Conservation (phyloP, 139 green algal genomes). For the Deuterostichococcus epilithicus region DNA sequence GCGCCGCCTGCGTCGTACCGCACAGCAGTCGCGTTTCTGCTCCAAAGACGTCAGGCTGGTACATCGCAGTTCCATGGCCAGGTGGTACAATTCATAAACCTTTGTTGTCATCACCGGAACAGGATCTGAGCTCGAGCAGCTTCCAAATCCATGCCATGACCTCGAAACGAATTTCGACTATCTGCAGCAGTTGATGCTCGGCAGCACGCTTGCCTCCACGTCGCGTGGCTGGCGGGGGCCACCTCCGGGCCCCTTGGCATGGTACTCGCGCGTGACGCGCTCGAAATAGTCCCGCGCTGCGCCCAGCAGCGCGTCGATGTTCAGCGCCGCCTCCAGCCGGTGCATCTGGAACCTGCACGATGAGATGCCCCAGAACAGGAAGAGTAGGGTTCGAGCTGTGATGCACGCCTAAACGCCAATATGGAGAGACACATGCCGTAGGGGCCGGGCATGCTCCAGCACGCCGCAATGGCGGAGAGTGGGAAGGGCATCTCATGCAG, state of each 20-base stretch:
- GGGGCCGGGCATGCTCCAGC: no score
- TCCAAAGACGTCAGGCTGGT: no score
- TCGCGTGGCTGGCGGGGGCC: not conserved
- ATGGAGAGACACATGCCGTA: no score
- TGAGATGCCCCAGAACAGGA: not conserved
- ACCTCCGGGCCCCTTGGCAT: slow-evolving; percentile 33
- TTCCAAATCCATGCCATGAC: no score
- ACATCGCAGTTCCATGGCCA: no score
- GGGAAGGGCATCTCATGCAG: not conserved
- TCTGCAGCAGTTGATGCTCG: not conserved
- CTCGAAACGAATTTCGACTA: not conserved
- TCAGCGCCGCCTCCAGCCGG: slow-evolving; percentile 35
- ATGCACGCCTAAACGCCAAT: slow-evolving; percentile 1
- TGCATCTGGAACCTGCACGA: slow-evolving; percentile 29
- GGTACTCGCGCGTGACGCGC: slow-evolving; percentile 49
- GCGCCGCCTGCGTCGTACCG: not conserved
- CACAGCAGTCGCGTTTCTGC: no score
- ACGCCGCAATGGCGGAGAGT: no score
- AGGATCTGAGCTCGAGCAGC: no score
- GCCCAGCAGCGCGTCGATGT: slow-evolving; percentile 52
- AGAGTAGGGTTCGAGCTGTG: not conserved
- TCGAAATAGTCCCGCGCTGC: slow-evolving; percentile 57
- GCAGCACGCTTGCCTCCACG: not conserved
- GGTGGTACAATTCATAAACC: no score
- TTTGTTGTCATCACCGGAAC: no score